phyloP scores from a whole-genome alignment of 177 flowering plant genomes.

The Tripterygium wilfordii region DNA sequence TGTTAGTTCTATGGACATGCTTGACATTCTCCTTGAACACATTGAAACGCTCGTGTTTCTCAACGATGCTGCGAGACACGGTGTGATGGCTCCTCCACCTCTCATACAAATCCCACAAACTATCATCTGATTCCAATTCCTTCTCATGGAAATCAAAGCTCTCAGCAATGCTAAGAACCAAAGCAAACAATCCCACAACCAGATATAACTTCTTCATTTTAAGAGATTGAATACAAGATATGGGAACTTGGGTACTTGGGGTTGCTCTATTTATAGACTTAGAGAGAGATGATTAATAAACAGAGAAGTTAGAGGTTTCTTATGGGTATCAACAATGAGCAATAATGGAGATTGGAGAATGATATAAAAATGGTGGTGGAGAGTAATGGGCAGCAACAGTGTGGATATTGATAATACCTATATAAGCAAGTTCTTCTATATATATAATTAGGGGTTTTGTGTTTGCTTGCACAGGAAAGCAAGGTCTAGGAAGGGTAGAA shows the following conservation, averaged over 20 bases:
- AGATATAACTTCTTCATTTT: constrained; percentile 36
- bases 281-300: no score
- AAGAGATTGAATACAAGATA: no score
- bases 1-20: constrained; percentile 56
- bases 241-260: no score
- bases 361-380: background rate
- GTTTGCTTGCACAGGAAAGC: no score
- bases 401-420: no score
- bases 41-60: constrained; percentile 79
- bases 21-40: constrained; percentile 74
- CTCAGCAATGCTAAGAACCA: constrained; percentile 24
- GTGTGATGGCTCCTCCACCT: constrained; percentile 85
- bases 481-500: no score
- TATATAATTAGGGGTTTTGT: no score
- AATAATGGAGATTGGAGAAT: constrained; percentile 6
- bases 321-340: constrained; percentile 24
- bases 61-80: constrained; percentile 45
- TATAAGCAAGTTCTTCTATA: no score
- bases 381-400: background rate
- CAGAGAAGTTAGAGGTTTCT: constrained; percentile 26
- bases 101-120: constrained; percentile 72
- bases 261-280: constrained; percentile 25
- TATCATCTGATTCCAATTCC: constrained; percentile 63
- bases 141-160: constrained; percentile 62
- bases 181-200: constrained; percentile 25